Evolutionary conservation across 2,329 filamentous ascomycete genomes (phyloP), one percentile per base, ranked within the genome.

Genomic region (Lasiodiplodia gonubiensis): DNA sequence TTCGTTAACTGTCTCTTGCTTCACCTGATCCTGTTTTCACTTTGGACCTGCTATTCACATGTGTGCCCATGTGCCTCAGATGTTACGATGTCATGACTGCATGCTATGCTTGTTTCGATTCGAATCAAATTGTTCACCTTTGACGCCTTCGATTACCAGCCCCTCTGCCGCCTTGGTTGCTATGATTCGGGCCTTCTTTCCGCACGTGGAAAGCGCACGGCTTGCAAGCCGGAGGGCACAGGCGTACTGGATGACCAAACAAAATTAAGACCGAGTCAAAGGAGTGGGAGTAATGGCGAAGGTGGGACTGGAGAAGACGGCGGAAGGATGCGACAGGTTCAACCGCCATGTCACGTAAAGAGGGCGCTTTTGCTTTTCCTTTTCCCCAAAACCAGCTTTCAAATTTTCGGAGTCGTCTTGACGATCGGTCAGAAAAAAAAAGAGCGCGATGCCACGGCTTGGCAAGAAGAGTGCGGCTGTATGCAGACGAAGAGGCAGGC

Each of bases 21-120:
- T 64, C 37, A 35, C 33, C 27, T 18, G 7, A 30, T 23, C 39
- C 27, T 51, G 30, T 60, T 33, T 18, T 60, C 46, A 21, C 64
- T 53, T 60, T 46, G 25, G 57, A 66, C 1, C 30, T 49, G 27
- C 30, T 37, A 51, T 63, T 37, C 37, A 63, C 64, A 57, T 39
- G 37, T 46, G 46, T 61, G 54, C 61, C 48, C 21, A 67, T 67
- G 65, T 46, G 65, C 55, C 65, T 61, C 65, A 42, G 55, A 67
- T 54, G 55, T 63, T 67, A 67, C 66, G 66, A 67, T 67, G 46
- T 63, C 51, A 63, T 37, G 55, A 52, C 35, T 63, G 66, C 66
- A 67, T 67, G 55, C 54, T 60, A 52, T 55, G 33, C 39, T 39
- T 59, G 42, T 63, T 63, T 63, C 39, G 11, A 57, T 66, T 65